Evolutionary conservation across 1,139 yeast species (phyloP).

Genomic region (Casaregolazyma suthepensis): DNA sequence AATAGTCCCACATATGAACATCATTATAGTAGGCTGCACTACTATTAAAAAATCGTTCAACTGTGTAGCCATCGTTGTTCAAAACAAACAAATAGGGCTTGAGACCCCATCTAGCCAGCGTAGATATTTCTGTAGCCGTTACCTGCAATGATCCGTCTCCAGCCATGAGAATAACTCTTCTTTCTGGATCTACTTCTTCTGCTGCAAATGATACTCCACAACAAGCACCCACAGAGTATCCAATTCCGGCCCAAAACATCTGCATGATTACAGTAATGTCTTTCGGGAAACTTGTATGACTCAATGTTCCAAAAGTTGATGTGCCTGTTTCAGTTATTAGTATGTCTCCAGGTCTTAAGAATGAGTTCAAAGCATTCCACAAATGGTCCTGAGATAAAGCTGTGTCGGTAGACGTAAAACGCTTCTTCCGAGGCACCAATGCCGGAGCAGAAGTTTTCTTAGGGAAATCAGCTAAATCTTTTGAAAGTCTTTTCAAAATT

Average conservation of each 20-base stretch:
- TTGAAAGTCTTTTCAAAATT: conserved; percentile 46
- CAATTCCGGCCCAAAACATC: conserved; percentile 88
- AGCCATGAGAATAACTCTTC: conserved; percentile 73
- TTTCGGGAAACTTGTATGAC: conserved; percentile 73
- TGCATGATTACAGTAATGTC: conserved; percentile 74
- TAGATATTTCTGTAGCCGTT: conserved; percentile 81
- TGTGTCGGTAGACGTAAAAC: conserved; percentile 22
- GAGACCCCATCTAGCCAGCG: conserved; percentile 73
- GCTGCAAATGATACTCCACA: conserved; percentile 84
- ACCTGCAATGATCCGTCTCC: conserved; percentile 91
- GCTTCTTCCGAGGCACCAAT: conserved; percentile 22
- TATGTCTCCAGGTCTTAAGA: conserved; percentile 75
- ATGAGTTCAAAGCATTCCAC: conserved; percentile 69
- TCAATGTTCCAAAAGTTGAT: conserved; percentile 75
- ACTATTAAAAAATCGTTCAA: conserved; percentile 85
- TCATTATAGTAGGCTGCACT: conserved; percentile 69
- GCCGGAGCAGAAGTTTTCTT: conserved; percentile 12
- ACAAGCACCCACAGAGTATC: conserved; percentile 80
- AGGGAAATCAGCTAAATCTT: conserved; percentile 6
- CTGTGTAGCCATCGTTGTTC: conserved; percentile 85
- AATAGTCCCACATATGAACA: conserved; percentile 78
- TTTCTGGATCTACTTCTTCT: conserved; percentile 59
- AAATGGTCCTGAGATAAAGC: conserved; percentile 68
- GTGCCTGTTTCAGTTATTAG: conserved; percentile 87
- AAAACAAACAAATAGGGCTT: conserved; percentile 77